Conservation (phyloP, 2,329 filamentous ascomycete species). For the Huntiella savannae region DNA sequence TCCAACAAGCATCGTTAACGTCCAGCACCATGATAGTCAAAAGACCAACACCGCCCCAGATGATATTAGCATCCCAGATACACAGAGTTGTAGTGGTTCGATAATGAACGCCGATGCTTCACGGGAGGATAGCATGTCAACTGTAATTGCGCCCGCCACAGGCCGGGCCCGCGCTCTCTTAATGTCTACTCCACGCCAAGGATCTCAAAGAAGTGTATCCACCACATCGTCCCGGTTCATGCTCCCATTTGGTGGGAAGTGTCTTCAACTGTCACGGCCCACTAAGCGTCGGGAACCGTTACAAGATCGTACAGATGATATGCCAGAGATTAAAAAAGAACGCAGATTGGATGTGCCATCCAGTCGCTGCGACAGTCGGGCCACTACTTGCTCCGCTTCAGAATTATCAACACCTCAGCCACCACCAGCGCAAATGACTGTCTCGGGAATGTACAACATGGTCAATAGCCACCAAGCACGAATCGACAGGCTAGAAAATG, state of each 20-base stretch:
- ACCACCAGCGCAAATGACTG: conserved; percentile 18
- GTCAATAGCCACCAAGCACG: conserved; percentile 43
- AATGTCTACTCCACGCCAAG: conserved; percentile 22
- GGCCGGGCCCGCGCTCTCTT: background rate
- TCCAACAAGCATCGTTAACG: background rate
- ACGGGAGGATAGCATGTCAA: conserved; percentile 7
- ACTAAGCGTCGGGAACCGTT: conserved; percentile 18
- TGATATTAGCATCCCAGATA: conserved; percentile 32
- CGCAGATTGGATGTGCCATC: background rate
- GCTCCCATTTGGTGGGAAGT: conserved; percentile 35
- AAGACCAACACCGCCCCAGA: background rate
- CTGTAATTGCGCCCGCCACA: conserved; percentile 21
- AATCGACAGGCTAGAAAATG: conserved; percentile 48
- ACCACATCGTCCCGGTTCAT: conserved; percentile 31
- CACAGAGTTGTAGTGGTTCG: conserved; percentile 30
- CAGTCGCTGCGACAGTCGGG: conserved; percentile 6
- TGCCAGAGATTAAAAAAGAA: background rate
- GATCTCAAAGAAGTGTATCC: conserved; percentile 35
- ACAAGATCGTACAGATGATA: conserved; percentile 16
- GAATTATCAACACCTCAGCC: conserved; percentile 11
- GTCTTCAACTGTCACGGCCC: conserved; percentile 31
- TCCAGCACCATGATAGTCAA: background rate
- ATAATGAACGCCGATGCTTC: conserved; percentile 16
- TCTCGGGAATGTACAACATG: conserved; percentile 30
- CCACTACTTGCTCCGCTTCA: conserved; percentile 13